Conservation (phyloP, 441 rosid genomes). For the Dalechampia spathulata region DNA sequence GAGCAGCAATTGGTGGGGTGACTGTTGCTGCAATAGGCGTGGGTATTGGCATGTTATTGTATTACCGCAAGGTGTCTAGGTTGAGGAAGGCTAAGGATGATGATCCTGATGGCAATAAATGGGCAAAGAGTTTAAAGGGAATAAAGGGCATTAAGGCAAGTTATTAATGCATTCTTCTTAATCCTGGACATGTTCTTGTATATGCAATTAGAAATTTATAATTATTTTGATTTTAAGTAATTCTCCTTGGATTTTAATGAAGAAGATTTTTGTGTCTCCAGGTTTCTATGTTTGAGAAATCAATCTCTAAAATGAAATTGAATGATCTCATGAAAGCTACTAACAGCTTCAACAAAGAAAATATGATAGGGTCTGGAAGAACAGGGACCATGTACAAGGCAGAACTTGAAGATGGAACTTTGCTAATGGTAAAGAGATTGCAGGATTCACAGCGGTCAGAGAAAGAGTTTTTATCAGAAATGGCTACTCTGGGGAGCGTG, state of each 20-base stretch:
- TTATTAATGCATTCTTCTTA: conserved; percentile 8
- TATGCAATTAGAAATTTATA: too few species aligned
- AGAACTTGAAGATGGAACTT: conserved; percentile 15
- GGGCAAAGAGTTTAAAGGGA: conserved; percentile 75
- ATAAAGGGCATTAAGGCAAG: conserved; percentile 60
- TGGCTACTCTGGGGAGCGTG: conserved; percentile 19
- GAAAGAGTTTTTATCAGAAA: conserved; percentile 17
- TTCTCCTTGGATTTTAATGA: too few species aligned
- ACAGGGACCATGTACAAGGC: conserved; percentile 25
- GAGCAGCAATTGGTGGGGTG: conserved; percentile 63
- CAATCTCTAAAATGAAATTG: conserved; percentile 26
- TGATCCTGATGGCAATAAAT: conserved; percentile 89
- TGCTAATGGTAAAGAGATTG: conserved; percentile 25
- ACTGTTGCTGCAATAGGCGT: conserved; percentile 56
- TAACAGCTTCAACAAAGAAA: conserved; percentile 21
- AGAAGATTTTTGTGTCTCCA: not conserved
- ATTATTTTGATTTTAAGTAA: too few species aligned
- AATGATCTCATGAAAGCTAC: conserved; percentile 28
- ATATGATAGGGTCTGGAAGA: conserved; percentile 21
- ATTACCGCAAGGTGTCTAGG: conserved; percentile 45
- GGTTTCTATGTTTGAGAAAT: conserved; percentile 21
- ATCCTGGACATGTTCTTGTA: too few species aligned
- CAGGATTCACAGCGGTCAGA: conserved; percentile 20
- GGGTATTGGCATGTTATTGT: conserved; percentile 44
- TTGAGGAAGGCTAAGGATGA: conserved; percentile 54